phyloP scores from a whole-genome alignment of 345 rosid genomes.

The Hibiscus syriacus region DNA sequence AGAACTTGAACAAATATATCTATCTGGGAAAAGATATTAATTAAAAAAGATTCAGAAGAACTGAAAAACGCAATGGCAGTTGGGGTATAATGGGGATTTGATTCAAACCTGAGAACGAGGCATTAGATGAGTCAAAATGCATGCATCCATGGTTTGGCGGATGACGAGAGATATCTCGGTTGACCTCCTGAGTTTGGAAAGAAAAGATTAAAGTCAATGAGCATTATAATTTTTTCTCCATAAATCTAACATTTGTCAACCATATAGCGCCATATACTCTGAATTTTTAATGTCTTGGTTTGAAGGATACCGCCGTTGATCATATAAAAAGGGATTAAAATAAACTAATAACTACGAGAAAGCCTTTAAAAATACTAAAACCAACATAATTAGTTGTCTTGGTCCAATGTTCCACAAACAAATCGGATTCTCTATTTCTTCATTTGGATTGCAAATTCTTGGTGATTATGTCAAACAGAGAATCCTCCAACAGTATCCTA shows the following conservation, averaged over 20 bases:
- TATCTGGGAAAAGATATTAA: constrained; percentile 39
- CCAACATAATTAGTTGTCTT: neutral
- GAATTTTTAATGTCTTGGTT: neutral
- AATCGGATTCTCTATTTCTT: too few relatives aligned
- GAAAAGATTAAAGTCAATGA: constrained; percentile 1
- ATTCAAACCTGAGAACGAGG: constrained; percentile 84
- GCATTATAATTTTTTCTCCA: neutral
- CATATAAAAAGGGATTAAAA: too few relatives aligned
- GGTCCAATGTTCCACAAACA: constrained; percentile 1
- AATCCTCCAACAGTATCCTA: too few relatives aligned
- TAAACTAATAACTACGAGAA: too few relatives aligned
- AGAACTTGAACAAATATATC: constrained; percentile 89
- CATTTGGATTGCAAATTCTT: too few relatives aligned
- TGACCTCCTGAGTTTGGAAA: constrained; percentile 54
- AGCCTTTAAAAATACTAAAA: neutral
- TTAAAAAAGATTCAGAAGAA: constrained; percentile 4
- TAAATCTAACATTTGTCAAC: neutral
- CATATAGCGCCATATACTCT: neutral
- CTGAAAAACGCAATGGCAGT: neutral
- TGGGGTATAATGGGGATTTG: neutral
- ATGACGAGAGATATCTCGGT: constrained; percentile 87
- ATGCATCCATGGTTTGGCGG: constrained; percentile 93
- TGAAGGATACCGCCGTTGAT: neutral
- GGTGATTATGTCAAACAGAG: too few relatives aligned
- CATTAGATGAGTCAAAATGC: constrained; percentile 72